Evolutionary conservation across 768 basidiomycete genomes (phyloP).

Genomic region (Clitopilus hobsonii): DNA sequence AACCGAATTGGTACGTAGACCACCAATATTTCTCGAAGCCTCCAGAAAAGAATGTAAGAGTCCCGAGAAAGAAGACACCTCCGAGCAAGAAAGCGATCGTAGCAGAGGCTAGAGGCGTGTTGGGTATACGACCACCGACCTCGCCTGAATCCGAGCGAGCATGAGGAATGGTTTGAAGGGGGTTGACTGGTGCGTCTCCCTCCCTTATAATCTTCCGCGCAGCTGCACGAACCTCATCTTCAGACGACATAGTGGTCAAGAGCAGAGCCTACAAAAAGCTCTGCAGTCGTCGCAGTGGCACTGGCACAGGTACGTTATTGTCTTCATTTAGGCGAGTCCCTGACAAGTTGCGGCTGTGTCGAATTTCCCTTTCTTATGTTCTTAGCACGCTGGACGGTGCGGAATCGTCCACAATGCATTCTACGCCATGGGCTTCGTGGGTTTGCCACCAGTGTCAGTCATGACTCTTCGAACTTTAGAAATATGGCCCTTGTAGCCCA

Average conservation of each 20-base stretch:
- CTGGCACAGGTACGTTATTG: too few relatives aligned
- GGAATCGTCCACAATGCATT: not conserved
- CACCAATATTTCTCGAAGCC: constrained; percentile 48
- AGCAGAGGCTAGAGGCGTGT: constrained; percentile 79
- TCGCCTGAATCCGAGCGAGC: constrained; percentile 17
- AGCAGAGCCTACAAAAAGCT: not conserved
- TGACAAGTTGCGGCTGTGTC: too few relatives aligned
- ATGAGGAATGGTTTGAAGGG: constrained; percentile 55
- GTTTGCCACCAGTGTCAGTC: not conserved
- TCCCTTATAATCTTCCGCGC: not conserved
- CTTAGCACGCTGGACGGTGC: constrained; percentile 12
- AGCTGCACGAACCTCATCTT: constrained; percentile 19
- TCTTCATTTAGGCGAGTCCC: too few relatives aligned
- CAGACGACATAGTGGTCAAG: constrained; percentile 22
- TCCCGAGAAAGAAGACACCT: constrained; percentile 56
- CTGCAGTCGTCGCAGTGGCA: too few relatives aligned
- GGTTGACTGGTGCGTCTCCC: constrained; percentile 15
- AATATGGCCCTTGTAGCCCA: constrained; percentile 90
- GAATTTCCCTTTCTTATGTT: constrained; percentile 12
- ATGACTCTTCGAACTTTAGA: constrained; percentile 46
- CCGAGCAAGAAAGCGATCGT: constrained; percentile 86
- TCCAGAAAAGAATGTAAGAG: constrained; percentile 42
- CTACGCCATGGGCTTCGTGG: not conserved
- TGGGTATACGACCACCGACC: constrained; percentile 68
- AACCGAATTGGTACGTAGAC: constrained; percentile 72